phyloP scores from a whole-genome alignment of 306 rosid species.

The Rosa multiflora region DNA sequence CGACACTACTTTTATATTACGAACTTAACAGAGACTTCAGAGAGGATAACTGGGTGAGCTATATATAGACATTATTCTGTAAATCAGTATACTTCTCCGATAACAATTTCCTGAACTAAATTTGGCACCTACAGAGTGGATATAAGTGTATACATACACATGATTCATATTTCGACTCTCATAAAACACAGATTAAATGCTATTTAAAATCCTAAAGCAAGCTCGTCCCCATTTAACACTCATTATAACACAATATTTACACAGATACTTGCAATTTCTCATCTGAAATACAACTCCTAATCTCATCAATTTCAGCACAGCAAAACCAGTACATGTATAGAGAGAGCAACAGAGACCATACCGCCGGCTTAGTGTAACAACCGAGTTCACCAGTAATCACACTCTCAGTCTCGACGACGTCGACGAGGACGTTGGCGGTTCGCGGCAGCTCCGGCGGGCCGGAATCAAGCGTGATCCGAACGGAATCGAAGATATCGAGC shows the following conservation, averaged over 20 bases:
- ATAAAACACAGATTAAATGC: too few relatives aligned
- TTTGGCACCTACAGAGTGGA: too few relatives aligned
- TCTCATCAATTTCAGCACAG: neutral
- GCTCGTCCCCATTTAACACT: too few relatives aligned
- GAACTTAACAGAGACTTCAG: too few relatives aligned
- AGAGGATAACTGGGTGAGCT: too few relatives aligned
- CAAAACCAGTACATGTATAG: neutral
- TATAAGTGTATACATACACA: too few relatives aligned
- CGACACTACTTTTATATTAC: too few relatives aligned
- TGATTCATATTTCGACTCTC: too few relatives aligned
- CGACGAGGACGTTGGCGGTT: constrained; percentile 70
- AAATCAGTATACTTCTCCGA: too few relatives aligned
- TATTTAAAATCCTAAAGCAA: too few relatives aligned
- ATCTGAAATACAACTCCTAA: neutral
- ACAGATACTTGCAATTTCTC: neutral
- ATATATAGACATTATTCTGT: too few relatives aligned
- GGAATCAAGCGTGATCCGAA: constrained; percentile 64
- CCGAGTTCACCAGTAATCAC: constrained; percentile 64
- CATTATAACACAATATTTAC: neutral
- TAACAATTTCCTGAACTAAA: too few relatives aligned
- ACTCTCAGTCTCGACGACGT: constrained; percentile 58
- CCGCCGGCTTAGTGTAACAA: constrained; percentile 75
- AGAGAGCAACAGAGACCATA: constrained; percentile 28
- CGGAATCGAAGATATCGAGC: constrained; percentile 75
- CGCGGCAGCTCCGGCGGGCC: constrained; percentile 87